Conservation (phyloP, 208 protist genomes). For the Wallacemonas collosoma region DNA sequence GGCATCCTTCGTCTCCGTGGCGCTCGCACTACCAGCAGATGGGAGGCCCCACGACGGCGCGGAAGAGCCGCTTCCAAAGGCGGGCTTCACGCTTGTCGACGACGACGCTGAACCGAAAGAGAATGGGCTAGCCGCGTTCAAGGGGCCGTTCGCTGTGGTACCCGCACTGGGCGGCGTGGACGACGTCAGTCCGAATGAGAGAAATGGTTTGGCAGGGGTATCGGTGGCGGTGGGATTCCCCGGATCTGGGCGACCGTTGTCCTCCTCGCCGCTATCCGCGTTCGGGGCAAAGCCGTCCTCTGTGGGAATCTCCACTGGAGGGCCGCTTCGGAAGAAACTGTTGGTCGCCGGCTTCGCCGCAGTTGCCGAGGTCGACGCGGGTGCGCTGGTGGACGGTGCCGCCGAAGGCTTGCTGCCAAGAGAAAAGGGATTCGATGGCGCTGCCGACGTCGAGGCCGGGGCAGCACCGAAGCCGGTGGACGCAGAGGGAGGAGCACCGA, state of each 20-base stretch:
- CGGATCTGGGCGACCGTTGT: neutral
- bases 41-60: neutral
- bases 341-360: conserved; percentile 4
- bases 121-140: neutral
- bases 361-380: neutral
- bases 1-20: conserved; percentile 9
- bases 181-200: neutral
- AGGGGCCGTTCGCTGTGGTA: neutral
- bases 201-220: neutral
- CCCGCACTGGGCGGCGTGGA: neutral
- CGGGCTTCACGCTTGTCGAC: conserved; percentile 1
- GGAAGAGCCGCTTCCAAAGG: conserved; percentile 20
- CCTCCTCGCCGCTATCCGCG: conserved; percentile 49
- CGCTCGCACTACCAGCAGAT: conserved; percentile 2
- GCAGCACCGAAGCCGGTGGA: conserved; percentile 6
- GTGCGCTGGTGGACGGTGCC: neutral
- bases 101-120: neutral
- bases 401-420: conserved; percentile 22
- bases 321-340: conserved; percentile 27
- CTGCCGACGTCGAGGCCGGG: neutral
- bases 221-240: too few relatives aligned
- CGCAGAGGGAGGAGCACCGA: conserved; percentile 3
- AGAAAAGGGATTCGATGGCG: conserved; percentile 37
- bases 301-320: conserved; percentile 27
- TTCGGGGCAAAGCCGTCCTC: conserved; percentile 64